A percentile compares a stretch with the other conserved stretches of the same genome.
Evolutionary conservation across 495 filamentous ascomycete species (phyloP).

Genomic region (Rostrohypoxylon terebratum): DNA sequence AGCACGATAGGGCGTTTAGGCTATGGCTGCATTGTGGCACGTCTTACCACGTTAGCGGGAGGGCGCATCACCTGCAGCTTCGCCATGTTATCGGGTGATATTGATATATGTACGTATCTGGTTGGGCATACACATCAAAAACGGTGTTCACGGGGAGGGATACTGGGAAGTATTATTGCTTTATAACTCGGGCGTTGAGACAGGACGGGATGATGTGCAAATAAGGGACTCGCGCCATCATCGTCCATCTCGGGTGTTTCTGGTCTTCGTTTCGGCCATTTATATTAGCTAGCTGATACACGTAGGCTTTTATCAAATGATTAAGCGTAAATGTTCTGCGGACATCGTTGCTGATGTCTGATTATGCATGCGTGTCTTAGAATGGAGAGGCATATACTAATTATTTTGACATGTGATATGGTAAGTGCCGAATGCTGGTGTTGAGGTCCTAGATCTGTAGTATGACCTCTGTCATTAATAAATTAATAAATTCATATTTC

Average conservation of each 20-base stretch:
- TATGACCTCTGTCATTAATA: neutral
- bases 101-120: slow-evolving; percentile 48
- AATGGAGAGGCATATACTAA: neutral
- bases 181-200: slow-evolving; percentile 42
- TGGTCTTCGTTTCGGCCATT: slow-evolving; percentile 38
- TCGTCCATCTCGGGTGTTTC: slow-evolving; percentile 30
- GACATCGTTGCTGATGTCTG: neutral
- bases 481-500: neutral
- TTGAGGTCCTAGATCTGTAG: neutral
- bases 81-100: slow-evolving; percentile 39
- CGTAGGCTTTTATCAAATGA: slow-evolving; percentile 33
- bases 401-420: neutral
- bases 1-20: slow-evolving; percentile 50
- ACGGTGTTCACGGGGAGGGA: slow-evolving; percentile 46
- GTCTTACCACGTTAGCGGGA: slow-evolving; percentile 33
- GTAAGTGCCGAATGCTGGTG: neutral
- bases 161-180: slow-evolving; percentile 20
- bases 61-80: slow-evolving; percentile 30
- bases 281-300: slow-evolving; percentile 49
- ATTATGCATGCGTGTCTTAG: neutral
- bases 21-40: slow-evolving; percentile 49
- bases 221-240: slow-evolving; percentile 25
- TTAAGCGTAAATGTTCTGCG: slow-evolving; percentile 3
- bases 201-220: slow-evolving; percentile 25
- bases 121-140: slow-evolving; percentile 54